Evolutionary conservation across 1,139 yeast species (phyloP), one percentile per base, ranked within the genome.

Genomic region (Hemisphaericaspora subhashii): DNA sequence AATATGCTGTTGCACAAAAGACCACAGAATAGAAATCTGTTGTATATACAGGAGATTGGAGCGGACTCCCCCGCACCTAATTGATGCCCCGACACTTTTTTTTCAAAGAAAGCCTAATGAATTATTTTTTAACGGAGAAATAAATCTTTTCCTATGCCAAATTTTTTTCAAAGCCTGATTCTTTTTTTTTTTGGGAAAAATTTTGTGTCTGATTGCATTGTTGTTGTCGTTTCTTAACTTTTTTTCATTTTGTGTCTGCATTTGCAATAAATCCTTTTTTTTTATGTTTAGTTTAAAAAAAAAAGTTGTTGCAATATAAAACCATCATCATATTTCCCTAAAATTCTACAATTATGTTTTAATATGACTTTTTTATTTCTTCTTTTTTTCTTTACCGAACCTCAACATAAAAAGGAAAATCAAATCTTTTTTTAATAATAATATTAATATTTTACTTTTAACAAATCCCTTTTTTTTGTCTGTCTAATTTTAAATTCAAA

Each of bases 31-130:
- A n/a, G n/a, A n/a, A n/a, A n/a, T n/a, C n/a, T n/a, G 23, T 7
- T 11, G 10, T 24, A 24, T 24, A n/a, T 24, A 4, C 27, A 16
- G 31, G 15, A 16, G 6, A n/a, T 6, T 5, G 31, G 31, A 27
- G 31, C 20, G 31, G 31, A 27, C 21, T 4, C 31, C 31, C 31
- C 31, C 31, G 31, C 31, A 27, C 12, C 31, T 3, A 27, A 15
- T 27, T 15, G 3, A 13, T 10, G 16, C 5, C 6, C 31, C 8
- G 31, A 27, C 31, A 27, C 12, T 27, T 27, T 27, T 27, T 27
- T 27, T 27, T 8, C 9, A n/a, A n/a, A 12, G 15, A 5, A 15
- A 27, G 20, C 15, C 7, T 15, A 8, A 8, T 22, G 4, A 22
- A 4, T 7, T 22, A n/a, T 27, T 27, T 27, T 8, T 2, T 15